Conservation (phyloP, 192 early-diverging fungal species). For the Globomyces pollinis-pini region DNA sequence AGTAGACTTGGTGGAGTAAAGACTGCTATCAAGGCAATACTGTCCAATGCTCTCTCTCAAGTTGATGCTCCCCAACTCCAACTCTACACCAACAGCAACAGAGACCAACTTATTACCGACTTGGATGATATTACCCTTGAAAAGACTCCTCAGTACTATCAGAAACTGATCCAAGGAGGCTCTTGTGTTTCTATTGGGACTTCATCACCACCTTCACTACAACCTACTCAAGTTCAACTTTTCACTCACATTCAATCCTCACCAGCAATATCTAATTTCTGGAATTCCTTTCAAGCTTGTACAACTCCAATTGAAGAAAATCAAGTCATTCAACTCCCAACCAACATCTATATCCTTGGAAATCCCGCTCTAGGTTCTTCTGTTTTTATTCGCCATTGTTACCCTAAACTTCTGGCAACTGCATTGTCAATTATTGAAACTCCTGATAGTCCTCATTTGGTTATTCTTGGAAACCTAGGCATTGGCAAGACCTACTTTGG, state of each 20-base stretch:
- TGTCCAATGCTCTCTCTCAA: background rate
- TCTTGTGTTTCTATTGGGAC: background rate
- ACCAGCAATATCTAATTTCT: background rate
- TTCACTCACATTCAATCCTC: too few species aligned
- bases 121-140: background rate
- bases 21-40: conserved; percentile 11
- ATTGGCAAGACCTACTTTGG: conserved; percentile 13
- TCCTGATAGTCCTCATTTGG: background rate
- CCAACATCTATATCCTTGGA: conserved; percentile 6
- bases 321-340: background rate
- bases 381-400: background rate
- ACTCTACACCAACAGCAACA: conserved; percentile 8
- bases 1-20: conserved; percentile 13
- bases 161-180: background rate
- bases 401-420: background rate
- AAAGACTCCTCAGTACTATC: background rate
- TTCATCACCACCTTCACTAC: background rate
- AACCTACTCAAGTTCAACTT: background rate
- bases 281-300: background rate
- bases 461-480: conserved; percentile 5
- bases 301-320: background rate
- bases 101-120: background rate
- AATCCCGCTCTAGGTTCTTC: background rate
- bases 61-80: background rate
- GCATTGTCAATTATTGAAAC: background rate